A percentile compares a stretch with the other conserved stretches of the same genome.
phyloP scores from a whole-genome alignment of 768 basidiomycete genomes.

The Trametes villosa region DNA sequence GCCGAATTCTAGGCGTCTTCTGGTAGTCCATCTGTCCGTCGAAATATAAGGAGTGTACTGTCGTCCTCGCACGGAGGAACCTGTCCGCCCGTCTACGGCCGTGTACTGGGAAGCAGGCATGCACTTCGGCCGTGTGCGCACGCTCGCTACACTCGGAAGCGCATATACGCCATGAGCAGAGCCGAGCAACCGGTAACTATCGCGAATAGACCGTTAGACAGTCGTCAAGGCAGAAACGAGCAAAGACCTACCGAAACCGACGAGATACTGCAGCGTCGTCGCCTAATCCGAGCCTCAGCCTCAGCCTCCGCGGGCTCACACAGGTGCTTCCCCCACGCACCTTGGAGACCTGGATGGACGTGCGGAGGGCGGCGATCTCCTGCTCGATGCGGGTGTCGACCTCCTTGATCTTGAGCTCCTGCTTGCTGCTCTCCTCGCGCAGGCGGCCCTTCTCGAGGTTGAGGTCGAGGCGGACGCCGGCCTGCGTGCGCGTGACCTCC shows the following conservation, averaged over 20 bases:
- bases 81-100: slow-evolving; percentile 7
- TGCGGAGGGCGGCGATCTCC: slow-evolving; percentile 87
- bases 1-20: not conserved
- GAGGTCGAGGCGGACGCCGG: slow-evolving; percentile 90
- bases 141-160: slow-evolving; percentile 55
- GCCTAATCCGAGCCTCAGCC: slow-evolving; percentile 48
- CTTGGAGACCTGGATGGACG: slow-evolving; percentile 85
- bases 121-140: not conserved
- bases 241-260: slow-evolving; percentile 75
- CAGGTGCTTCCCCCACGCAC: slow-evolving; percentile 40
- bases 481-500: slow-evolving; percentile 90
- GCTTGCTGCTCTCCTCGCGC: slow-evolving; percentile 87
- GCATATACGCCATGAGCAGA: slow-evolving; percentile 84
- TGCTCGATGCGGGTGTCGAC: slow-evolving; percentile 97
- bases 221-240: not conserved
- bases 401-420: slow-evolving; percentile 96
- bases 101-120: not conserved
- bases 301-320: not conserved
- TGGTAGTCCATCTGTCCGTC: not conserved
- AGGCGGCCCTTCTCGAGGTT: slow-evolving; percentile 97
- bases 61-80: slow-evolving; percentile 5
- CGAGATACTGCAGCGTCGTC: slow-evolving; percentile 84
- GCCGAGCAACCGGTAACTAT: slow-evolving; percentile 86
- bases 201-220: not conserved
- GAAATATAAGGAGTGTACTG: slow-evolving; percentile 4